Evolutionary conservation across 1,284 basidiomycete species (phyloP).

Genomic region (Ceratorhiza oryzae-sativae): DNA sequence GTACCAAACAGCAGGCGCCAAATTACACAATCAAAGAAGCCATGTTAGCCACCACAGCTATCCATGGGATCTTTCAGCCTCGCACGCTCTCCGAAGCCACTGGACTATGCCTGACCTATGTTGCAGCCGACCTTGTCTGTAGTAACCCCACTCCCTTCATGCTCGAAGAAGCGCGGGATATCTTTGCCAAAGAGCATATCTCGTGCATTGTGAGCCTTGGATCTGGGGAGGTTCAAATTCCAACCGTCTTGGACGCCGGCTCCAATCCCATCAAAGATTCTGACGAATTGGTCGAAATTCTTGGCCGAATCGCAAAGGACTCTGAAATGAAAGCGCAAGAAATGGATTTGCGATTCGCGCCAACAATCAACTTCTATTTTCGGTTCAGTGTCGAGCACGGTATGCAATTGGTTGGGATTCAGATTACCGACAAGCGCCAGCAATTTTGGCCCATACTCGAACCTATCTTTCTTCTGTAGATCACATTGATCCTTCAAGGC

Average conservation of each 20-base stretch:
- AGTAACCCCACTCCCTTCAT: background rate
- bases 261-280: background rate
- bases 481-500: background rate
- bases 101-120: background rate
- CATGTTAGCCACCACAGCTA: background rate
- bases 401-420: background rate
- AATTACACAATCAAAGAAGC: constrained; percentile 4
- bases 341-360: background rate
- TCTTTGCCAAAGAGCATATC: background rate
- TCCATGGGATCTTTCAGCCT: background rate
- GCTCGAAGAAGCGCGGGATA: background rate
- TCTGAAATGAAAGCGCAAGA: background rate
- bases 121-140: background rate
- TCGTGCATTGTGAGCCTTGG: constrained; percentile 1
- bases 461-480: background rate
- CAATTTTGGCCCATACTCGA: background rate
- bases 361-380: background rate
- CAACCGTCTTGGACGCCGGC: background rate
- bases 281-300: background rate
- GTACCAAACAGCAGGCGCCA: background rate
- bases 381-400: constrained; percentile 24
- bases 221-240: background rate
- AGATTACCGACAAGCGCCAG: background rate
- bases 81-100: background rate
- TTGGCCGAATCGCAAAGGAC: background rate